These are phyloP conservation scores for Fusarium algeriense DNA, from an alignment of 2,329 filamentous ascomycete genomes.

Conservation along the genomic window DNA sequence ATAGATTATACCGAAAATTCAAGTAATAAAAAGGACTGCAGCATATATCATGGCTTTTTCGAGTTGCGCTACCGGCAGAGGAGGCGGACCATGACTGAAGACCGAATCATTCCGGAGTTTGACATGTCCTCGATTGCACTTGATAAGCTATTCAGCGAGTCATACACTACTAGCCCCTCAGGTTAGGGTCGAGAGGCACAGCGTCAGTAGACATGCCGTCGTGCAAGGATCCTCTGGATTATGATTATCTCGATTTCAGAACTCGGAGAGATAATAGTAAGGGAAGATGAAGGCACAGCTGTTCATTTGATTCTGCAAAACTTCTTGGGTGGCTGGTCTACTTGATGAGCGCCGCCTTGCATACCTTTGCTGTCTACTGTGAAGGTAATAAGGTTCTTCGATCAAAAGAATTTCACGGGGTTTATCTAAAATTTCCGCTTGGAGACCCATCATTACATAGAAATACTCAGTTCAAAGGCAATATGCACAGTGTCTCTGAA, in stretches of 20 bases:
- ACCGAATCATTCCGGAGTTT: background rate
- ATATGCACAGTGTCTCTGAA: background rate
- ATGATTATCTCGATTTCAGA: too few species aligned
- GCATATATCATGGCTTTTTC: background rate
- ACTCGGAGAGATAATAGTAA: too few species aligned
- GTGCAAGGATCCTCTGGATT: background rate
- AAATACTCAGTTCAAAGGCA: background rate
- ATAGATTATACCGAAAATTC: too few species aligned
- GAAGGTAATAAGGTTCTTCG: too few species aligned
- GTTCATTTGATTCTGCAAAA: too few species aligned
- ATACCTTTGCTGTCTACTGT: too few species aligned
- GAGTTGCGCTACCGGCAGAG: background rate
- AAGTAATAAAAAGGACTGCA: background rate
- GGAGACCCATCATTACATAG: background rate
- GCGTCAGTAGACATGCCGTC: too few species aligned
- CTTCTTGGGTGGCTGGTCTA: too few species aligned
- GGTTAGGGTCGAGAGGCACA: too few species aligned
- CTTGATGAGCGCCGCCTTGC: too few species aligned
- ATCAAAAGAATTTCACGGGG: too few species aligned
- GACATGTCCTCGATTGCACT: background rate
- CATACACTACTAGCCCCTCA: background rate
- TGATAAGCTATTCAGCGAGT: background rate
- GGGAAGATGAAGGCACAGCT: background rate
- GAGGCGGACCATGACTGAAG: background rate
- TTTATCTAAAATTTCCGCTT: background rate